Evolutionary conservation across 2,329 filamentous ascomycete genomes (phyloP), one percentile per base, ranked within the genome.

Genomic region (Orbilia oligospora): DNA sequence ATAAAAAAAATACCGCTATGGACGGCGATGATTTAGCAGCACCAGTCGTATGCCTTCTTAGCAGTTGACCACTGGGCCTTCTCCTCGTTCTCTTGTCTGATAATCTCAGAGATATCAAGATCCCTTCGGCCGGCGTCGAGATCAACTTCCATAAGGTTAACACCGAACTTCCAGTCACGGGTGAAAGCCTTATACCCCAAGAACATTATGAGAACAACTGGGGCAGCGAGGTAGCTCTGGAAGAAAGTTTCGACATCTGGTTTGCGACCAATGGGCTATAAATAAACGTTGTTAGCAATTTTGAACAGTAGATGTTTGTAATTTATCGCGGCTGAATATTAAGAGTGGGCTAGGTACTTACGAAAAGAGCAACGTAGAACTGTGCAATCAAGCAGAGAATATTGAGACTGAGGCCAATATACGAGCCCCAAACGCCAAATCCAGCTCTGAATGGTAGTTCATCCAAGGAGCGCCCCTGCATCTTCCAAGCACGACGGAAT

Each of bases 401-500:
- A 82, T 88, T 89, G 61, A 92, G 85, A 58, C 82, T 67, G 8
- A 92, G 85, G 30, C 91, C 90, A 14, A 91, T 53, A 83, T 86
- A 92, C 0, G 90, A 91, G 22, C 91, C 91, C 3, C 83, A 85
- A 6, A 91, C 85, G 71, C 91, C 91, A 56, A 88, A 87, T 53
- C 87, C 84, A n/a, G 90, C 88, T 33, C 84, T 84, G 86, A 90
- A 93, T 0, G 90, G 89, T 1, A 93, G 87, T 82, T 91, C 89
- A 14, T 91, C 88, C 2, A 91, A 83, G 1, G 85, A 87, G 81
- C 88, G 89, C 24, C 90, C 90, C 72, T 90, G 87, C 16, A 84
- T 82, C 22, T 83, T 83, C 90, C 90, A 91, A 0, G 89, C 90
- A 2, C 82, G 80, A 41, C 90, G 89, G 87, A 91, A 91, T 22